Conservation (phyloP, 306 rosid genomes). For the Castanea mollissima region DNA sequence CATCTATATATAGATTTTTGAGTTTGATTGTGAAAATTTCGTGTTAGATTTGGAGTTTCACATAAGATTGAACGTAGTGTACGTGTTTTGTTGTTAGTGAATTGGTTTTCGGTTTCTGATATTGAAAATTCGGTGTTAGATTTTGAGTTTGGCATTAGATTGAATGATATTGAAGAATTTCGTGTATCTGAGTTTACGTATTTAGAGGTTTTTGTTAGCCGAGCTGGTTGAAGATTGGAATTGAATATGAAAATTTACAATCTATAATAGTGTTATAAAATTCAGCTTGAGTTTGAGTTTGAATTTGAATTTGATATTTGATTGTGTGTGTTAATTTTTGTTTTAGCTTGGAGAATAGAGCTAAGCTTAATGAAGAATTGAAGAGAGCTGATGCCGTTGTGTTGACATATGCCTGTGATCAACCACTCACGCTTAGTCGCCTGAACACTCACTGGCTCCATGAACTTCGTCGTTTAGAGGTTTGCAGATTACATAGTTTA, state of each 20-base stretch:
- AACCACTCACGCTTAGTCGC: slow-evolving; percentile 50
- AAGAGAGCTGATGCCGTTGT: slow-evolving; percentile 78
- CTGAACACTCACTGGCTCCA: slow-evolving; percentile 66
- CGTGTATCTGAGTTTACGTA: too few relatives aligned
- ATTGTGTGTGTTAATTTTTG: not conserved
- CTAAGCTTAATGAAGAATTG: slow-evolving; percentile 72
- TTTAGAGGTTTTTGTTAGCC: too few relatives aligned
- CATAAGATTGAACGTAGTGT: too few relatives aligned
- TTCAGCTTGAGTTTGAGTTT: not conserved
- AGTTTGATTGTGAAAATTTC: too few relatives aligned
- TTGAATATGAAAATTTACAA: not conserved
- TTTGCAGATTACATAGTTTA: not conserved
- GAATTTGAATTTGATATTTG: not conserved
- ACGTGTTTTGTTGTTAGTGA: too few relatives aligned
- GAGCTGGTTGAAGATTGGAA: too few relatives aligned
- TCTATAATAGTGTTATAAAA: not conserved
- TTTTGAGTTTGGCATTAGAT: not conserved
- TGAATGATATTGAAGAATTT: not conserved
- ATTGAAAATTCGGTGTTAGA: not conserved
- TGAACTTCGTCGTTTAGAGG: slow-evolving; percentile 71
- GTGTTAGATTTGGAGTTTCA: not conserved
- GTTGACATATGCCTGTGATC: slow-evolving; percentile 80
- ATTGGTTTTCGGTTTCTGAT: too few relatives aligned
- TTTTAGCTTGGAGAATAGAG: slow-evolving; percentile 60
- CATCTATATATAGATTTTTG: not conserved